Conservation (phyloP, 495 filamentous ascomycete genomes). For the Penicillium bialowiezense region DNA sequence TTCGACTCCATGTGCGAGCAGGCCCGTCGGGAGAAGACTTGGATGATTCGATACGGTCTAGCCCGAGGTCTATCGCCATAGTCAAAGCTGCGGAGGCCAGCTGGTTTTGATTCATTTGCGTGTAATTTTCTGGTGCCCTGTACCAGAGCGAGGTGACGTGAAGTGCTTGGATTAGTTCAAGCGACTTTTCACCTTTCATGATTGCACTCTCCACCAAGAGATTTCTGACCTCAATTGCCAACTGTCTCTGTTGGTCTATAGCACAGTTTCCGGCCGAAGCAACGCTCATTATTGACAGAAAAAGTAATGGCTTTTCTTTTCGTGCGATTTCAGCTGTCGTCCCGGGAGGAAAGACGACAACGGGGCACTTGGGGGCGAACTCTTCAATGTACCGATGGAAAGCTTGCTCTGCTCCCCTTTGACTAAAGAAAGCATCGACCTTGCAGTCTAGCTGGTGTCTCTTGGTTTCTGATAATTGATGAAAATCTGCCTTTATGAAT, state of each 20-base stretch:
- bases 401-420: too few relatives aligned
- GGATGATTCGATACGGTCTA: slow-evolving; percentile 40
- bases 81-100: slow-evolving; percentile 71
- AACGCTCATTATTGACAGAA: slow-evolving; percentile 66
- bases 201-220: slow-evolving; percentile 66
- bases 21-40: not conserved
- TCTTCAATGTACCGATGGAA: slow-evolving; percentile 12
- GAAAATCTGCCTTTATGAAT: too few relatives aligned
- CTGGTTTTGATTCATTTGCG: slow-evolving; percentile 79
- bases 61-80: slow-evolving; percentile 78
- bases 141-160: slow-evolving; percentile 56
- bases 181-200: slow-evolving; percentile 65
- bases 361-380: slow-evolving; percentile 65
- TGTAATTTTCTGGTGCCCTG: slow-evolving; percentile 62
- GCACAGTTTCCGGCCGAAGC: slow-evolving; percentile 53
- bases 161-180: slow-evolving; percentile 51
- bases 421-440: too few relatives aligned
- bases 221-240: slow-evolving; percentile 65
- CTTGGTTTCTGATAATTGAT: too few relatives aligned
- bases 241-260: slow-evolving; percentile 48
- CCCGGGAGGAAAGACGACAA: slow-evolving; percentile 62
- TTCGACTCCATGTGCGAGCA: too few relatives aligned
- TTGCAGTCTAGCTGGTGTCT: too few relatives aligned
- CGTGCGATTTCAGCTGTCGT: slow-evolving; percentile 59
- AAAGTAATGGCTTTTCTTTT: slow-evolving; percentile 66